These are phyloP conservation scores for Isabelozyma heimii DNA, from an alignment of 805 yeast species.

Conservation along the genomic window DNA sequence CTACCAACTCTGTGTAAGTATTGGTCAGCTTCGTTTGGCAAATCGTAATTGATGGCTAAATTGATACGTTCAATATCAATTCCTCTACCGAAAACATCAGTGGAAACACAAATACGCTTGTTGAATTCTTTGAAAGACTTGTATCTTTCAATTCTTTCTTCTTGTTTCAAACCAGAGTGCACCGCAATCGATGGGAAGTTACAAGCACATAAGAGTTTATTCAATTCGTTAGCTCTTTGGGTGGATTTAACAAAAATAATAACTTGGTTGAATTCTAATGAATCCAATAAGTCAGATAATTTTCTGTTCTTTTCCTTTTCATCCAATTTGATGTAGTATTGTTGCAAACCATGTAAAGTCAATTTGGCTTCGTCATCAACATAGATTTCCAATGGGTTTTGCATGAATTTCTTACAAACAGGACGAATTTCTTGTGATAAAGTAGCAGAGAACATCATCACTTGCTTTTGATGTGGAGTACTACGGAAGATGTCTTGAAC, in stretches of 20 bases:
- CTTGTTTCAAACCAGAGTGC: conserved; percentile 93
- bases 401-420: conserved; percentile 96
- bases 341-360: conserved; percentile 97
- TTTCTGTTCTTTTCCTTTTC: conserved; percentile 93
- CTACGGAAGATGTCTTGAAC: conserved; percentile 97
- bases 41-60: conserved; percentile 95
- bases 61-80: conserved; percentile 98
- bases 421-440: conserved; percentile 92
- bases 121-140: conserved; percentile 95
- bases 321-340: conserved; percentile 83
- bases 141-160: conserved; percentile 96
- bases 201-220: conserved; percentile 83
- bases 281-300: conserved; percentile 87
- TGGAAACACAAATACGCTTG: conserved; percentile 97
- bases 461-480: conserved; percentile 98
- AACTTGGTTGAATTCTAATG: conserved; percentile 96
- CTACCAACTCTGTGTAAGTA: conserved; percentile 99
- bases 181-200: conserved; percentile 97
- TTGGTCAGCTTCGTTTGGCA: conserved; percentile 96
- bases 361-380: conserved; percentile 97
- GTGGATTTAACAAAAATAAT: conserved; percentile 93
- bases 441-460: conserved; percentile 99
- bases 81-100: conserved; percentile 99
- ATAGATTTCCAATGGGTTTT: conserved; percentile 93
- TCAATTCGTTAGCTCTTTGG: conserved; percentile 87